Percentiles rank a stretch among this genome's conserved stretches.
phyloP scores from a whole-genome alignment of 352 stramenopile genomes.

The Aphanomyces stellatus region DNA sequence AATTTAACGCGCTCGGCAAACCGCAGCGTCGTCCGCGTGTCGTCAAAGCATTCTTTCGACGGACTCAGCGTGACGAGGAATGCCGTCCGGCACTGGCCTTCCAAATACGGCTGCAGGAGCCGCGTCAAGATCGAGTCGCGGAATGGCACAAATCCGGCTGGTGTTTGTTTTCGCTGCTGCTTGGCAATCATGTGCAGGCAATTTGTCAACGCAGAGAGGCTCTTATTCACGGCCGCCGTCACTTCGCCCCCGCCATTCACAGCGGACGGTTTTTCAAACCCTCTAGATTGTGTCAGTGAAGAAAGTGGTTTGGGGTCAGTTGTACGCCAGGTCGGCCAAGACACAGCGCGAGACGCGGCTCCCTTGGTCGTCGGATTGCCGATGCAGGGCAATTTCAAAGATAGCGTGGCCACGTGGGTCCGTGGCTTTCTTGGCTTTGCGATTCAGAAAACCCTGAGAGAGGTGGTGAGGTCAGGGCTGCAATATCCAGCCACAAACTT shows the following conservation, averaged over 20 bases:
- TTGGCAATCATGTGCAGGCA: slow-evolving; percentile 63
- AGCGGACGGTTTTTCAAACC: slow-evolving; percentile 51
- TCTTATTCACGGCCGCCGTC: slow-evolving; percentile 83
- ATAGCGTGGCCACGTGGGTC: slow-evolving; percentile 47
- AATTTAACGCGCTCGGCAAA: slow-evolving; percentile 60
- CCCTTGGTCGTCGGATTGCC: slow-evolving; percentile 35
- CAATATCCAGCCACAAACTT: slow-evolving; percentile 27
- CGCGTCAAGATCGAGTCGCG: slow-evolving; percentile 63
- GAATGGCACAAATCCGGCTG: slow-evolving; percentile 30
- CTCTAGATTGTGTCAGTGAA: slow-evolving; percentile 24
- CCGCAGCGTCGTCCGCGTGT: slow-evolving; percentile 57
- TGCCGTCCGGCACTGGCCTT: slow-evolving; percentile 38
- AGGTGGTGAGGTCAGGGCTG: no score
- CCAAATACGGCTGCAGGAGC: slow-evolving; percentile 52
- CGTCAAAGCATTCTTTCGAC: slow-evolving; percentile 41
- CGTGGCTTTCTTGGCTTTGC: not conserved
- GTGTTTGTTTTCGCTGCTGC: slow-evolving; percentile 32
- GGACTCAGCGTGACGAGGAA: slow-evolving; percentile 67
- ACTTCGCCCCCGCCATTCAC: no score
- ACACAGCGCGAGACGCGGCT: slow-evolving; percentile 36
- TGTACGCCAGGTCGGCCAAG: slow-evolving; percentile 67
- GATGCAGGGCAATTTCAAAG: slow-evolving; percentile 58
- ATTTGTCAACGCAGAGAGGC: slow-evolving; percentile 59
- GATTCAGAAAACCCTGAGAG: slow-evolving; percentile 32
- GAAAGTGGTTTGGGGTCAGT: not conserved